phyloP scores from a whole-genome alignment of 108 stramenopile species.

The Hondaea fermentalgiana region DNA sequence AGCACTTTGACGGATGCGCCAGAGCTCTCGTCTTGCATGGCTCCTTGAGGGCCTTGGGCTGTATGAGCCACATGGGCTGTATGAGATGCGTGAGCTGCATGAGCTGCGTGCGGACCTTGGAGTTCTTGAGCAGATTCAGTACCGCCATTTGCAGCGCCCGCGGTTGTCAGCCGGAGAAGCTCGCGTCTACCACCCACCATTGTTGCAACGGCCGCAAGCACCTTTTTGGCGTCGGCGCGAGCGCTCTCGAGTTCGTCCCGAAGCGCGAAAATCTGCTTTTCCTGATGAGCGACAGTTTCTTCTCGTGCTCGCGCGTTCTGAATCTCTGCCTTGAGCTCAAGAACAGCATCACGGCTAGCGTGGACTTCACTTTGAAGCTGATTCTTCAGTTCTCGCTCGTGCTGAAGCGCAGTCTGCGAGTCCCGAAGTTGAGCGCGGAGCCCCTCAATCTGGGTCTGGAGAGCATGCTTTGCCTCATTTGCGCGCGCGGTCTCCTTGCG shows the following conservation, averaged over 20 bases:
- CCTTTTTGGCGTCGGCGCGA: neutral
- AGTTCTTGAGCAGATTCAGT: no score
- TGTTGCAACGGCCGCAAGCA: neutral
- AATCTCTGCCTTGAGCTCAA: neutral
- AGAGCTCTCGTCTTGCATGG: no score
- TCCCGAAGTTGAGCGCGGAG: neutral
- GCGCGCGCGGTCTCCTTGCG: neutral
- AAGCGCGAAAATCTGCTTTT: neutral
- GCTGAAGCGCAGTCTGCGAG: neutral
- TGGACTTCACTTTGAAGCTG: neutral
- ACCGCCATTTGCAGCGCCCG: no score
- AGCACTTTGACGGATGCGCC: no score
- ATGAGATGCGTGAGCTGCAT: no score
- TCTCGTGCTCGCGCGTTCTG: neutral
- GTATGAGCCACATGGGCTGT: no score
- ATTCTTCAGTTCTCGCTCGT: neutral
- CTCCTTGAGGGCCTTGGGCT: no score
- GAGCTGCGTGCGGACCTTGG: no score
- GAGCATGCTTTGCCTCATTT: neutral
- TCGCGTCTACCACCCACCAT: neutral
- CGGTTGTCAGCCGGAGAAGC: neutral
- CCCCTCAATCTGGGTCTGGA: neutral
- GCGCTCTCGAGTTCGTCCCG: neutral
- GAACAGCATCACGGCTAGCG: neutral
- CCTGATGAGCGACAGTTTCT: neutral